These are phyloP conservation scores for Spergularia marina DNA, from an alignment of 148 eudicot species.

Conservation along the genomic window DNA sequence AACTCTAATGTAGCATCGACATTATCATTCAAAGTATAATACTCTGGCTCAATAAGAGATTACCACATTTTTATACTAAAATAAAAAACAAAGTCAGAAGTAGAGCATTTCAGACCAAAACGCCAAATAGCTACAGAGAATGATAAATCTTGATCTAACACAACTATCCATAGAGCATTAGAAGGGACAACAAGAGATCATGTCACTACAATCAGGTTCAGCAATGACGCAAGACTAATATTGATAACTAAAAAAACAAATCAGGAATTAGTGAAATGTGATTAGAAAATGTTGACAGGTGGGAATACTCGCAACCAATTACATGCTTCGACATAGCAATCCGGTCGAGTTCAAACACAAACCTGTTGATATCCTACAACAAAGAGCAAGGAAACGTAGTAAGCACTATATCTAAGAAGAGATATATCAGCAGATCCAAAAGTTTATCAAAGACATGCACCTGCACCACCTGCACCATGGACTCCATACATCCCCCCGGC, in stretches of 20 bases:
- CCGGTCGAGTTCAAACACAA: constrained; percentile 7
- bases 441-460: constrained; percentile 24
- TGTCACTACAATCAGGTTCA: background rate
- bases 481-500: constrained; percentile 58
- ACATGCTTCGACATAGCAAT: constrained; percentile 2
- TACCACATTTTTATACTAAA: background rate
- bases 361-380: constrained; percentile 86
- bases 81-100: background rate
- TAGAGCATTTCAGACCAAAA: background rate
- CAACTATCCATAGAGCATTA: background rate
- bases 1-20: no score
- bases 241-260: background rate
- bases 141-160: background rate
- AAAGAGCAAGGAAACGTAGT: constrained; percentile 19
- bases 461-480: constrained; percentile 52
- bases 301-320: background rate
- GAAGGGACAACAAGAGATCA: background rate
- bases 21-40: no score
- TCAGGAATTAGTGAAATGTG: background rate
- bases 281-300: constrained; percentile 2
- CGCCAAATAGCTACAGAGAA: background rate
- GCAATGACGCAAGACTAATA: background rate
- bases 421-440: constrained; percentile 4
- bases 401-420: constrained; percentile 14
- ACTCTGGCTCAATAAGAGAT: no score